Base-by-base conservation (phyloP, 1,139 yeast genomes). In the Diutina ranongensis region DNA sequence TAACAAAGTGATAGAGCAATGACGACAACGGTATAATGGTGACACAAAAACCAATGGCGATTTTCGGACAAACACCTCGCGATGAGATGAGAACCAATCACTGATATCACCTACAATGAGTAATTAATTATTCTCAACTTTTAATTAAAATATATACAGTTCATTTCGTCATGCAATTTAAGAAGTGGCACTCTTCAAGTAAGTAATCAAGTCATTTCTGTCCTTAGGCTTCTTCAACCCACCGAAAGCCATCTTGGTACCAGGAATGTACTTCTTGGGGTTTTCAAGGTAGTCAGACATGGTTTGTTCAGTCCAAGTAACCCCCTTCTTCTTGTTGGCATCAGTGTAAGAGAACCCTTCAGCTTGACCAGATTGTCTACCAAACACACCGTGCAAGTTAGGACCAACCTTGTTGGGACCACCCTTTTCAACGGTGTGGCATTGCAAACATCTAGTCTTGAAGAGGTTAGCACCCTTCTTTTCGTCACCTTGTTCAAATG, bases 241-340 rank as follows among this genome's bases (percentile, higher is more conserved):
- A 75, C 97, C 98, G 63, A 92, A 92, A 56, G 98, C 98, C 98
- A 92, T 92, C 83, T 92, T 92, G 76, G 97, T 92, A 72, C 98
- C 98, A 64, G 98, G 98, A 60, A 92, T 88, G 77, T 88, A 92
- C 78, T 92, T 92, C 95, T 92, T 92, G 76, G 98, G 98, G 86
- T 92, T 94, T 74, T 84, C 95, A 71, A 92, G 82, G 82, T 92
- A 92, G 68, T 85, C 95, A 60, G 83, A 78, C 83, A 92, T 78
- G 68, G 88, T 78, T 66, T 88, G 92, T 64, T 81, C 94, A 56
- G 63, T 58, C 98, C 98, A 92, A 52, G 58, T 60, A 54, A 89
- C 94, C 63, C 89, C 95, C 76, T 88, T 88, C 78, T 84, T 83
- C 80, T 86, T 86, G 87, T 89, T 89, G 65, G 98, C 97, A 59